phyloP scores from a whole-genome alignment of 1,139 yeast genomes.

The Lodderomyces parapsilosis region DNA sequence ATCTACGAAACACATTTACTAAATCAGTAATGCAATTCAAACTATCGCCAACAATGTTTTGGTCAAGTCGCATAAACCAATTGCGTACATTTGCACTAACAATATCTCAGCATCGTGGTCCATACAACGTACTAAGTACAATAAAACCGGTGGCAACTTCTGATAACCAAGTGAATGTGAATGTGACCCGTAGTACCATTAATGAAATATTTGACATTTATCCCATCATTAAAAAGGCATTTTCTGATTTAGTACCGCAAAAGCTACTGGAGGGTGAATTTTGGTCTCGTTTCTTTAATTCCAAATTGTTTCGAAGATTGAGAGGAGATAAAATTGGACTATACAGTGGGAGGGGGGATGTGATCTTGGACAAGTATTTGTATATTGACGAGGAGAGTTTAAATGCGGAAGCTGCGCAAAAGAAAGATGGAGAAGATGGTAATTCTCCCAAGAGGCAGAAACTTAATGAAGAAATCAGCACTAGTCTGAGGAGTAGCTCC shows the following conservation, averaged over 20 bases:
- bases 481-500: neutral
- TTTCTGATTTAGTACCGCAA: conserved; percentile 80
- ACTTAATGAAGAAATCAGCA: conserved; percentile 2
- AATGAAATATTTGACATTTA: conserved; percentile 89
- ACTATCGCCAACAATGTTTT: conserved; percentile 77
- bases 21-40: conserved; percentile 84
- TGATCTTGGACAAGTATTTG: conserved; percentile 79
- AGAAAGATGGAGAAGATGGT: conserved; percentile 16
- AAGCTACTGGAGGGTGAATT: conserved; percentile 85
- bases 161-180: conserved; percentile 87
- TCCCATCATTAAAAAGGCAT: conserved; percentile 89
- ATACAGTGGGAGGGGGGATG: conserved; percentile 74
- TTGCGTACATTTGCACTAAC: conserved; percentile 85
- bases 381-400: conserved; percentile 44
- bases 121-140: conserved; percentile 89
- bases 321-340: conserved; percentile 77
- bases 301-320: conserved; percentile 79
- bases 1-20: conserved; percentile 73
- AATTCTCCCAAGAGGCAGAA: conserved; percentile 5
- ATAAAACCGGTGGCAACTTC: conserved; percentile 91
- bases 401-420: conserved; percentile 22
- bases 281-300: conserved; percentile 95
- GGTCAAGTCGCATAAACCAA: conserved; percentile 81
- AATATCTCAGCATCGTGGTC: conserved; percentile 82
- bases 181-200: conserved; percentile 87